phyloP scores from a whole-genome alignment of 208 protist species.

The Wallacemonas sp. region DNA sequence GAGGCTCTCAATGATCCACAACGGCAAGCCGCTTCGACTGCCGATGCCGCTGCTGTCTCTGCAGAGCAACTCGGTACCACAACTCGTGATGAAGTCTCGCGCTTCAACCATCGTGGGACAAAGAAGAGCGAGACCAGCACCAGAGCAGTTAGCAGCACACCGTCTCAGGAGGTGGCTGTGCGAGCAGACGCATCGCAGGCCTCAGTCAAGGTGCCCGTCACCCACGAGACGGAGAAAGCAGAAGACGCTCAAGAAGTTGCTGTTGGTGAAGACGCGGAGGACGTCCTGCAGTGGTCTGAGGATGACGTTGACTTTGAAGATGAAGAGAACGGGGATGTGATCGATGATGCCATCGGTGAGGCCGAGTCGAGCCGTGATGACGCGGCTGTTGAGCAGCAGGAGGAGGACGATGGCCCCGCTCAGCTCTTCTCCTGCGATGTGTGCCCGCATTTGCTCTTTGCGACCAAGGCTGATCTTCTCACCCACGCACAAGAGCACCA shows the following conservation, averaged over 20 bases:
- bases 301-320: not conserved
- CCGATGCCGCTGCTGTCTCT: not conserved
- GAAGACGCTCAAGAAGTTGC: no score
- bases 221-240: no score
- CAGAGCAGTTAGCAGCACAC: no score
- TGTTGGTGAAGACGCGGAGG: not conserved
- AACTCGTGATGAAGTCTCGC: no score
- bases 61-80: no score
- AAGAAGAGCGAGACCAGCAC: no score
- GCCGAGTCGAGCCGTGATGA: slow-evolving; percentile 5
- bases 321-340: slow-evolving; percentile 2
- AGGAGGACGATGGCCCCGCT: no score
- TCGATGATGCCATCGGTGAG: not conserved
- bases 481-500: slow-evolving; percentile 54
- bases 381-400: not conserved
- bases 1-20: not conserved
- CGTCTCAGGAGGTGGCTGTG: no score
- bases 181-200: no score
- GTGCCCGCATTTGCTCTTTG: slow-evolving; percentile 55
- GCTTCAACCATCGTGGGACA: no score
- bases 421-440: slow-evolving; percentile 73
- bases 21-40: no score
- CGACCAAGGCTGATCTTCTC: slow-evolving; percentile 44
- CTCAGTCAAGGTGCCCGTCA: no score
- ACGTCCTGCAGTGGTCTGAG: not conserved